Conservation (phyloP, 352 stramenopile species). For the Pythium guiyangense region DNA sequence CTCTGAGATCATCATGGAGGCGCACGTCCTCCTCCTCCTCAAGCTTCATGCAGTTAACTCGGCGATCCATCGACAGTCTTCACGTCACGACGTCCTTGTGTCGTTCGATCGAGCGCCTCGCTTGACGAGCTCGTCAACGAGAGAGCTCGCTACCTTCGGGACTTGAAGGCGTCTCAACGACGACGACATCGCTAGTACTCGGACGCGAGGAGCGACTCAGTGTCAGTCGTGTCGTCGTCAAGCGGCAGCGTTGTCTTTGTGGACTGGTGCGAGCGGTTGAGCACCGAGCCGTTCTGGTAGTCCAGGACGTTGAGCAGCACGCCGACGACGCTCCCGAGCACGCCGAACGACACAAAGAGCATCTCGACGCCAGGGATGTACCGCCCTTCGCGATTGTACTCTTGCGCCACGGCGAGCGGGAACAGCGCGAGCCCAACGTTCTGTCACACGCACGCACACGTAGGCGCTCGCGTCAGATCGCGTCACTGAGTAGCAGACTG, state of each 20-base stretch:
- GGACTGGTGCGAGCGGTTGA: conserved; percentile 53
- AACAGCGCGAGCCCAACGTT: conserved; percentile 83
- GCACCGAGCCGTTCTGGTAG: conserved; percentile 69
- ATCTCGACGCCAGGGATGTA: conserved; percentile 83
- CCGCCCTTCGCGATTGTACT: conserved; percentile 61
- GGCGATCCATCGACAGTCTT: too few species aligned
- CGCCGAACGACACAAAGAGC: conserved; percentile 75
- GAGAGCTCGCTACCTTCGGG: too few species aligned
- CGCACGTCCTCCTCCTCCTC: too few species aligned
- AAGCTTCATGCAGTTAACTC: too few species aligned
- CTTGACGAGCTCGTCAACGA: too few species aligned
- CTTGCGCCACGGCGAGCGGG: conserved; percentile 64
- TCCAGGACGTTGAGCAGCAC: conserved; percentile 73
- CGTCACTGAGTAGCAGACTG: too few species aligned
- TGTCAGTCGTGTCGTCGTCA: conserved; percentile 55
- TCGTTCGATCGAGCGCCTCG: too few species aligned
- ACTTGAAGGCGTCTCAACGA: too few species aligned
- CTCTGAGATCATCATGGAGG: neutral
- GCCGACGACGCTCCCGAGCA: conserved; percentile 67
- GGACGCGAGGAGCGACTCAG: conserved; percentile 44
- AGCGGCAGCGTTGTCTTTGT: conserved; percentile 32
- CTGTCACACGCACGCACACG: conserved; percentile 15
- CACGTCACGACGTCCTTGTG: too few species aligned
- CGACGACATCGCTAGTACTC: conserved; percentile 32
- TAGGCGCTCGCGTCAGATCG: conserved; percentile 4